Evolutionary conservation across 2,329 filamentous ascomycete genomes (phyloP).

Genomic region (Aspergillus pseudoterreus): DNA sequence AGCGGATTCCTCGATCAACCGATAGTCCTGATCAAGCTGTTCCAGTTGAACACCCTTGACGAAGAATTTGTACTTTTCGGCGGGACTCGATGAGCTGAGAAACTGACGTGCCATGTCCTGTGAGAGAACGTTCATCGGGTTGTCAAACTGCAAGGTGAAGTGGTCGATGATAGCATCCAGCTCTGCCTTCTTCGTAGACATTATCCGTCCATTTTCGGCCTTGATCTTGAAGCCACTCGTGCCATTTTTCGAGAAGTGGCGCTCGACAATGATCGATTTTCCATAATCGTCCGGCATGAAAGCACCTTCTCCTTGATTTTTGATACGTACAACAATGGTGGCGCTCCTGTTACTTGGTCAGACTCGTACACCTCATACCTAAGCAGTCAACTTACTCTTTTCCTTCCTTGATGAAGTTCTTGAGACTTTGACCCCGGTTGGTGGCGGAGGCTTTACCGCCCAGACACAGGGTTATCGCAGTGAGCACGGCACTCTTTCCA

Average conservation of each 20-base stretch:
- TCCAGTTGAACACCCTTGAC: conserved; percentile 91
- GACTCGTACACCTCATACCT: conserved; percentile 1
- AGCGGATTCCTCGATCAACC: conserved; percentile 72
- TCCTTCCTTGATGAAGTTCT: conserved; percentile 87
- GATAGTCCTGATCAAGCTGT: conserved; percentile 86
- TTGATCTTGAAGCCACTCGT: conserved; percentile 85
- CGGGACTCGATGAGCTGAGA: conserved; percentile 74
- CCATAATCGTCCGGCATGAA: conserved; percentile 82
- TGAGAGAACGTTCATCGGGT: conserved; percentile 91
- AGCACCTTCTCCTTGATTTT: conserved; percentile 81
- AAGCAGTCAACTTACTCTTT: conserved; percentile 56
- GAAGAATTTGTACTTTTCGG: conserved; percentile 95
- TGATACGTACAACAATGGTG: conserved; percentile 77
- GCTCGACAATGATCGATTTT: conserved; percentile 81
- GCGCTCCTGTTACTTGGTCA: conserved; percentile 40
- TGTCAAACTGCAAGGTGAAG: conserved; percentile 90
- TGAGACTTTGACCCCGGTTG: conserved; percentile 85
- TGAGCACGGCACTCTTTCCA: conserved; percentile 93
- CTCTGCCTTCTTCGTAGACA: conserved; percentile 81
- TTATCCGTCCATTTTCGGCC: conserved; percentile 61
- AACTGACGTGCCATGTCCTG: conserved; percentile 95
- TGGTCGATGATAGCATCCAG: conserved; percentile 92
- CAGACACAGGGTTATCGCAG: conserved; percentile 88
- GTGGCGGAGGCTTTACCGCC: conserved; percentile 90
- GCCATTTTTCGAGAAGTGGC: conserved; percentile 74